These are phyloP conservation scores for Candida loeiensis DNA, from an alignment of 805 yeast species.

Conservation along the genomic window DNA sequence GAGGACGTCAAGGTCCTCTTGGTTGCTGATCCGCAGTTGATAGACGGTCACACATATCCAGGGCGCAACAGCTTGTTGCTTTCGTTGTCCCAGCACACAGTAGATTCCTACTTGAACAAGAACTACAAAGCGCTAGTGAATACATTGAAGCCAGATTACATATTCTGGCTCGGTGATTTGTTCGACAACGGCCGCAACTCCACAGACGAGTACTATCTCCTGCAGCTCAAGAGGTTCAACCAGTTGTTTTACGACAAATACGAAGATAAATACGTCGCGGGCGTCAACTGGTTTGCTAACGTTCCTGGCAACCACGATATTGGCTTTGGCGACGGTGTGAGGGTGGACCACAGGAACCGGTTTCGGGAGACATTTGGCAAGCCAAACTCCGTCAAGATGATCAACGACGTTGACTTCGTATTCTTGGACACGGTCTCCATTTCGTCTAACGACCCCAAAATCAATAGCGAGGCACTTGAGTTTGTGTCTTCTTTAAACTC, in stretches of 20 bases:
- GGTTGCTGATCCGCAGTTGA: constrained; percentile 44
- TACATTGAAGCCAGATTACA: constrained; percentile 32
- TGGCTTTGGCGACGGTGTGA: constrained; percentile 26
- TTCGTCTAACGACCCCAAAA: constrained; percentile 13
- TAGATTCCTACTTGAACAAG: constrained; percentile 35
- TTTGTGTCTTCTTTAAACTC: constrained; percentile 12
- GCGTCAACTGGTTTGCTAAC: constrained; percentile 28
- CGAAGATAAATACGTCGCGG: constrained; percentile 14
- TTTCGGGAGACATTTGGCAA: constrained; percentile 31
- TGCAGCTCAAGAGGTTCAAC: constrained; percentile 30
- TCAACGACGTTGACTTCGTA: constrained; percentile 32
- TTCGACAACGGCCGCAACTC: constrained; percentile 40
- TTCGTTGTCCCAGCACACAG: constrained; percentile 38
- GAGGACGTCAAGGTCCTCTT: constrained; percentile 28
- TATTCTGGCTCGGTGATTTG: constrained; percentile 41
- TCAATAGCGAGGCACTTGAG: constrained; percentile 12
- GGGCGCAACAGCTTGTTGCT: constrained; percentile 32
- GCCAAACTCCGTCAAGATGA: constrained; percentile 22
- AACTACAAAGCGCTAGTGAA: constrained; percentile 34
- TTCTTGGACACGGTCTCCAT: constrained; percentile 20
- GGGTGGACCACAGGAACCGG: constrained; percentile 23
- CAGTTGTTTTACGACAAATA: constrained; percentile 23
- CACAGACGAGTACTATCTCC: constrained; percentile 26
- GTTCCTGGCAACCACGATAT: constrained; percentile 30
- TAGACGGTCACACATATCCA: constrained; percentile 44